Percentiles rank a stretch among this genome's conserved stretches.
Conservation (phyloP, 192 early-diverging fungal species). For the Podila horticola region DNA sequence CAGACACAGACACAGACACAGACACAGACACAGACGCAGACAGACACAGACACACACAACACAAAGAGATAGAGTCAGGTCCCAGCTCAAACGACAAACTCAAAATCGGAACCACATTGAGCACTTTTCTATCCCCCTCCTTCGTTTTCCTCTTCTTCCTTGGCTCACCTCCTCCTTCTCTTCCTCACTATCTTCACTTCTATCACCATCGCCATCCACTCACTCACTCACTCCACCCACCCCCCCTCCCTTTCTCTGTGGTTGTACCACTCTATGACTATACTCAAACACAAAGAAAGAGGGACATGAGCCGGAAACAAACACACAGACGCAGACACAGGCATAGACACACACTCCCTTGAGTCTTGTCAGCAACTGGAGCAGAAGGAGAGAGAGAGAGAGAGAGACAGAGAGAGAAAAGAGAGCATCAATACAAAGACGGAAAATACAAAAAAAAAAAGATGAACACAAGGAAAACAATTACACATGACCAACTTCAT, state of each 20-base stretch:
- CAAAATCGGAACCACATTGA: background rate
- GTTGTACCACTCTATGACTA: background rate
- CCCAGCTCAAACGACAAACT: slow-evolving; percentile 4
- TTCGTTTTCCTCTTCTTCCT: background rate
- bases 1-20: no score
- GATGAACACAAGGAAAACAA: background rate
- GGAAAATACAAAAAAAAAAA: background rate
- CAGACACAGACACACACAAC: no score
- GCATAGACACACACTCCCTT: background rate
- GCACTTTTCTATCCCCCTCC: slow-evolving; percentile 3
- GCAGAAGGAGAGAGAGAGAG: background rate
- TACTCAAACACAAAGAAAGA: background rate
- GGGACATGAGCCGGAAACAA: background rate
- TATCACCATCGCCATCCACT: no score
- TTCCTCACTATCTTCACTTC: background rate
- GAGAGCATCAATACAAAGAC: background rate
- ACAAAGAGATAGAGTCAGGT: background rate
- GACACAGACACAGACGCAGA: no score
- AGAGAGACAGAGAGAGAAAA: background rate
- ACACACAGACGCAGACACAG: background rate
- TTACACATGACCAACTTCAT: background rate
- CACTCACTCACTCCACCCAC: no score
- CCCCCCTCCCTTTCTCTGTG: no score
- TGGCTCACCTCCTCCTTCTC: no score
- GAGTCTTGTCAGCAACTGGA: background rate